Evolutionary conservation across 305 asterid species (phyloP).

Genomic region (Fraxinus sp.): DNA sequence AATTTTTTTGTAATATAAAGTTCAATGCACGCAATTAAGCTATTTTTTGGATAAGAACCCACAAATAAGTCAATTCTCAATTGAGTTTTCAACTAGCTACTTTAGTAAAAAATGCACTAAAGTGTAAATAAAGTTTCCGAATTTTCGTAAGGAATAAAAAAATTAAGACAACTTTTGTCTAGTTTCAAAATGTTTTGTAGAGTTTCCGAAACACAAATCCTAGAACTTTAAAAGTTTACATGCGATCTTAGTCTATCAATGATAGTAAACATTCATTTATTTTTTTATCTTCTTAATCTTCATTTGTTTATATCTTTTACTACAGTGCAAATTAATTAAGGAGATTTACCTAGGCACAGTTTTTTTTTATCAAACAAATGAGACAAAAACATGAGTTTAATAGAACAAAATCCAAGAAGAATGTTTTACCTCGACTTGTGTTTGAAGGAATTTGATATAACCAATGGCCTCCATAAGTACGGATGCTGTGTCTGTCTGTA

Average conservation of each 20-base stretch:
- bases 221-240: background rate
- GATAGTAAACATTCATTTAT: background rate
- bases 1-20: background rate
- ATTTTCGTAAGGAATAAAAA: background rate
- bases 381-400: too few relatives aligned
- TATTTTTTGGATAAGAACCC: background rate
- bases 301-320: background rate
- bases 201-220: background rate
- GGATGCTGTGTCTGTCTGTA: slow-evolving; percentile 97
- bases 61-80: background rate
- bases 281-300: background rate
- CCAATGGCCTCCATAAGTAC: slow-evolving; percentile 97
- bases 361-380: background rate
- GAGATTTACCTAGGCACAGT: background rate
- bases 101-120: background rate
- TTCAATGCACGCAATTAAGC: background rate
- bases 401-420: slow-evolving; percentile 28
- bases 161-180: background rate
- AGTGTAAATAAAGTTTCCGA: background rate
- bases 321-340: background rate
- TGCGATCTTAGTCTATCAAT: background rate
- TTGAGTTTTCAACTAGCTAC: background rate
- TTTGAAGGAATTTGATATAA: slow-evolving; percentile 84
- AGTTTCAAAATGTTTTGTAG: background rate
- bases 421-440: slow-evolving; percentile 81